These are phyloP conservation scores for Aspergillus avenaceus DNA, from an alignment of 495 filamentous ascomycete species.

Conservation along the genomic window DNA sequence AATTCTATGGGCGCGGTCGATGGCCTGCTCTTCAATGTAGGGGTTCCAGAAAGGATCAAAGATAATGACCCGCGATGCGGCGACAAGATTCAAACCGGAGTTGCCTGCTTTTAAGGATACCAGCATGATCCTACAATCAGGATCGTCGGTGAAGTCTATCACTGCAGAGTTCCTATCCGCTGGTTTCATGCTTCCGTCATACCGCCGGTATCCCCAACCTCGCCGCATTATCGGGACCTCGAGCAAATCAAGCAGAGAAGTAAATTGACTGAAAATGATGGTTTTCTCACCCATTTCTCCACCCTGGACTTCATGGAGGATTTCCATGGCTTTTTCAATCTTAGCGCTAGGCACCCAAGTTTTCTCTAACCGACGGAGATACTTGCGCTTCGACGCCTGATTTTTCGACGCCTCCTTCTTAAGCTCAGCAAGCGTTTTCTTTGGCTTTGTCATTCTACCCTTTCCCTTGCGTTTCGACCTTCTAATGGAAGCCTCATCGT, in stretches of 20 bases:
- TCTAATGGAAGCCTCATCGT: conserved; percentile 19
- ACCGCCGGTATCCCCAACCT: conserved; percentile 65
- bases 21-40: conserved; percentile 89
- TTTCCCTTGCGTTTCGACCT: conserved; percentile 37
- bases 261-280: conserved; percentile 92
- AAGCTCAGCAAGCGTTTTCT: conserved; percentile 56
- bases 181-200: conserved; percentile 80
- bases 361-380: conserved; percentile 60
- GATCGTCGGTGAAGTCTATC: conserved; percentile 64
- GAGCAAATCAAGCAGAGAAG: conserved; percentile 84
- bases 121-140: conserved; percentile 69
- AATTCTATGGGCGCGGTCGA: conserved; percentile 90
- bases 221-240: conserved; percentile 76
- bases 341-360: conserved; percentile 40
- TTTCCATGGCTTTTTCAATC: neutral
- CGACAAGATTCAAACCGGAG: conserved; percentile 81
- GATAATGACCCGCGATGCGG: conserved; percentile 85
- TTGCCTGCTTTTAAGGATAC: conserved; percentile 91
- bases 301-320: conserved; percentile 16
- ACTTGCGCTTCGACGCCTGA: conserved; percentile 59
- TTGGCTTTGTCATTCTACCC: conserved; percentile 30
- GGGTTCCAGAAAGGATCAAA: conserved; percentile 98
- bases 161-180: conserved; percentile 67
- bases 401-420: conserved; percentile 62
- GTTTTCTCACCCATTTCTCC: conserved; percentile 63